These are phyloP conservation scores for Xylaria sp. DNA, from an alignment of 2,329 filamentous ascomycete species.

Conservation along the genomic window DNA sequence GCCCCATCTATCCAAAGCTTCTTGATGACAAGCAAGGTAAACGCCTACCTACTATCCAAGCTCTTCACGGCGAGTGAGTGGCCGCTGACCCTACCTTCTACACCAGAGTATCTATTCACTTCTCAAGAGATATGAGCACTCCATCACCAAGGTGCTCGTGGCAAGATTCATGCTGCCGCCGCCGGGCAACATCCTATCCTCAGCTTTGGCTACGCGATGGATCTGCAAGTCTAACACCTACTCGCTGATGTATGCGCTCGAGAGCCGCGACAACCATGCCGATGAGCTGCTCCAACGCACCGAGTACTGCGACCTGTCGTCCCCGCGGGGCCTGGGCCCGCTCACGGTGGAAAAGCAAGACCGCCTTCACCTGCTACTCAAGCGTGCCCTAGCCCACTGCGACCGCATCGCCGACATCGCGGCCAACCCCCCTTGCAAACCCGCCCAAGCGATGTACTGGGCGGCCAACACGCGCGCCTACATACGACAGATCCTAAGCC, in stretches of 20 bases:
- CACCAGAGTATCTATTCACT: slow-evolving; percentile 10
- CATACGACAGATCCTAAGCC: not conserved
- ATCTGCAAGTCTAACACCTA: slow-evolving; percentile 19
- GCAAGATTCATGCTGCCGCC: slow-evolving; percentile 14
- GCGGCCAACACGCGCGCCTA: not conserved
- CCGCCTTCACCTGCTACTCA: slow-evolving; percentile 14
- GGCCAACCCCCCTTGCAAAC: slow-evolving; percentile 15
- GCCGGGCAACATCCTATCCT: slow-evolving; percentile 26
- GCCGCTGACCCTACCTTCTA: slow-evolving; percentile 1
- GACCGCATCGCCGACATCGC: slow-evolving; percentile 35
- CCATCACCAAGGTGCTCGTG: slow-evolving; percentile 19
- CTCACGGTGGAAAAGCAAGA: slow-evolving; percentile 13
- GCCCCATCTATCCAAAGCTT: slow-evolving; percentile 20
- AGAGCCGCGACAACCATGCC: slow-evolving; percentile 26
- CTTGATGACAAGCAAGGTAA: slow-evolving; percentile 30
- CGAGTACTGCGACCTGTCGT: slow-evolving; percentile 5
- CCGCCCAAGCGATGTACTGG: slow-evolving; percentile 4
- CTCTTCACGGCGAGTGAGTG: not conserved
- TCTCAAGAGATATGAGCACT: slow-evolving; percentile 21
- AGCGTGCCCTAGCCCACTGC: slow-evolving; percentile 29
- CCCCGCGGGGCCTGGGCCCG: slow-evolving; percentile 14
- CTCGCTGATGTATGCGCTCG: slow-evolving; percentile 25
- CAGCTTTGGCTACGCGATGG: slow-evolving; percentile 15
- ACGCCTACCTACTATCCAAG: not conserved
- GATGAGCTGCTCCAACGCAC: slow-evolving; percentile 18